phyloP scores from a whole-genome alignment of 2,329 filamentous ascomycete species.

The Colletotrichum costaricense region DNA sequence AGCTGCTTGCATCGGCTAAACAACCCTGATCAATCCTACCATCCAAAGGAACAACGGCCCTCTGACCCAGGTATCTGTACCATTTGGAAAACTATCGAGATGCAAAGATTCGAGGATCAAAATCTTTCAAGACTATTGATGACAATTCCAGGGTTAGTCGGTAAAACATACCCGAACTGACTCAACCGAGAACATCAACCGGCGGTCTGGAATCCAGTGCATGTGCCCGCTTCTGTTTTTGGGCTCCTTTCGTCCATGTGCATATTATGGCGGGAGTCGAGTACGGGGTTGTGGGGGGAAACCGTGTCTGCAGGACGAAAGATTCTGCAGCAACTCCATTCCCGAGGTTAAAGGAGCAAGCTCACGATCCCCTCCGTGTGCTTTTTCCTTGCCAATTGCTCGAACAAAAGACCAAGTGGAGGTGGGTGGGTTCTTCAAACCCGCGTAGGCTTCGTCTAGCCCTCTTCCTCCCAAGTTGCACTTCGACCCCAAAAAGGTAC shows the following conservation, averaged over 20 bases:
- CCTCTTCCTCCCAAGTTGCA: constrained; percentile 3
- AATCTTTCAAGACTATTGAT: neutral
- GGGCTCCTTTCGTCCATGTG: constrained; percentile 24
- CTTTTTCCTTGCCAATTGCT: constrained; percentile 29
- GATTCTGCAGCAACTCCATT: constrained; percentile 33
- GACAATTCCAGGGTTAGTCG: neutral
- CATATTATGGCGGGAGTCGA: constrained; percentile 22
- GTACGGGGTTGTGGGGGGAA: constrained; percentile 29
- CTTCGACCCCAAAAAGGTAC: neutral
- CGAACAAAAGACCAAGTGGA: constrained; percentile 23
- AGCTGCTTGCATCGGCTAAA: constrained; percentile 23
- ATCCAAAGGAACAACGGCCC: neutral
- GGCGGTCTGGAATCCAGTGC: constrained; percentile 12
- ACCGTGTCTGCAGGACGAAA: constrained; percentile 32
- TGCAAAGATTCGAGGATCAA: neutral
- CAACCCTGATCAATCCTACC: constrained; percentile 3
- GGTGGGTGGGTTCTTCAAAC: constrained; percentile 16
- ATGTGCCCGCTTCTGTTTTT: constrained; percentile 12
- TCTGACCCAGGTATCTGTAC: neutral
- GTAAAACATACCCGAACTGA: neutral
- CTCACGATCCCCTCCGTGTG: constrained; percentile 22
- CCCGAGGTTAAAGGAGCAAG: constrained; percentile 24
- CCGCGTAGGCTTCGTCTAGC: neutral
- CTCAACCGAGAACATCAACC: constrained; percentile 6
- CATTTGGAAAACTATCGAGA: neutral